These are phyloP conservation scores for Scedosporium apiospermum DNA, from an alignment of 2,329 filamentous ascomycete species.

Conservation along the genomic window DNA sequence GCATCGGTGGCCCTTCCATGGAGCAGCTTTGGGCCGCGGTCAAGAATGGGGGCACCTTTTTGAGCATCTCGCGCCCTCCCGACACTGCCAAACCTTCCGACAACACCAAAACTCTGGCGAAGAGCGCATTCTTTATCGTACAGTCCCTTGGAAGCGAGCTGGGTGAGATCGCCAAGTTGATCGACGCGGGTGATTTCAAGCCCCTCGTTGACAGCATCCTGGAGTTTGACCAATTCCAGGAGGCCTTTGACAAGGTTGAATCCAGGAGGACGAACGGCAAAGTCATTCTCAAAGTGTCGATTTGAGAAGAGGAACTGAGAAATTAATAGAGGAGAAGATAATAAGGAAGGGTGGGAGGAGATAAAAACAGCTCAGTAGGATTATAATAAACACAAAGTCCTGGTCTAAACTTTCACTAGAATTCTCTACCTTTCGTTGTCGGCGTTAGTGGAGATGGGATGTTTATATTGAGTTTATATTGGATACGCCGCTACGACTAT, in stretches of 20 bases:
- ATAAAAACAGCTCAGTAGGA: no score
- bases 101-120: conserved; percentile 18
- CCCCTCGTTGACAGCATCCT: conserved; percentile 28
- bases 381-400: no score
- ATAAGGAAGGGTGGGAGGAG: not conserved
- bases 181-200: conserved; percentile 19
- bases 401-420: no score
- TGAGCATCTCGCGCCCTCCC: conserved; percentile 20
- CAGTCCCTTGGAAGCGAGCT: conserved; percentile 25
- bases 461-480: no score
- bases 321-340: not conserved
- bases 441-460: no score
- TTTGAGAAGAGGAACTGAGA: not conserved
- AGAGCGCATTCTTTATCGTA: conserved; percentile 27
- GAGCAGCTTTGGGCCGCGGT: conserved; percentile 23
- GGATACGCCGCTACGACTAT: no score
- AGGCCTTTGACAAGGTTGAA: conserved; percentile 27
- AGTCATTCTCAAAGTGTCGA: conserved; percentile 24
- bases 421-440: no score
- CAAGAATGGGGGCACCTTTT: conserved; percentile 21
- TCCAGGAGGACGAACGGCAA: conserved; percentile 26
- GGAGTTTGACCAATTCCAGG: conserved; percentile 26
- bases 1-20: conserved; percentile 24
- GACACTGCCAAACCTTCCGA: conserved; percentile 17
- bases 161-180: conserved; percentile 21